Conservation (phyloP, 1,284 basidiomycete genomes). For the Apiotrichum montevideense region DNA sequence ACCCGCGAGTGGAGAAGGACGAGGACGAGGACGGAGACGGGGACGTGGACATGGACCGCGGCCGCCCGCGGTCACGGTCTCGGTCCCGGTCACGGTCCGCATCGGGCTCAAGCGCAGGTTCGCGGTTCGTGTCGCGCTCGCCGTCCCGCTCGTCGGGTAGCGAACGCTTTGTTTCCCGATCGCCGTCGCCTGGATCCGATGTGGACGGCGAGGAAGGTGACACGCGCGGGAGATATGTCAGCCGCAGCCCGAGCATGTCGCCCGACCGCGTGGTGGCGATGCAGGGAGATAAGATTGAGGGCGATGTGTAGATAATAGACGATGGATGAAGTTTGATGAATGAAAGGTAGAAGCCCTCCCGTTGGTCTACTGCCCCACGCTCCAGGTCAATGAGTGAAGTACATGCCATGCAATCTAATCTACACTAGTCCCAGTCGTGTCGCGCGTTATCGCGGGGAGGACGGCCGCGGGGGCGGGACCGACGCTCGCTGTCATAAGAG, state of each 20-base stretch:
- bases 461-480: too few species aligned
- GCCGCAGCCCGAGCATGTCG: constrained; percentile 42
- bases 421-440: too few species aligned
- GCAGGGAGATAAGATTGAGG: constrained; percentile 26
- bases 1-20: constrained; percentile 13
- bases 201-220: constrained; percentile 35
- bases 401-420: too few species aligned
- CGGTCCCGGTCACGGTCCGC: constrained; percentile 23
- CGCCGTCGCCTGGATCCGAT: constrained; percentile 31
- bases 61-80: constrained; percentile 20
- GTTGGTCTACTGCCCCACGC: neutral
- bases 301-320: constrained; percentile 26
- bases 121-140: constrained; percentile 3
- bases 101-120: constrained; percentile 12
- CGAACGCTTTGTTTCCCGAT: constrained; percentile 42
- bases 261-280: constrained; percentile 34
- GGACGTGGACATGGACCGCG: constrained; percentile 20
- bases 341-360: neutral
- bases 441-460: too few species aligned
- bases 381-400: too few species aligned
- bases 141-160: neutral
- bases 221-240: constrained; percentile 33
- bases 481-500: too few species aligned
- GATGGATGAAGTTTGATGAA: too few species aligned
- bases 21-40: constrained; percentile 11